Evolutionary conservation across 1,284 basidiomycete species (phyloP), one percentile per base, ranked within the genome.

Genomic region (Xanthoconium separans): DNA sequence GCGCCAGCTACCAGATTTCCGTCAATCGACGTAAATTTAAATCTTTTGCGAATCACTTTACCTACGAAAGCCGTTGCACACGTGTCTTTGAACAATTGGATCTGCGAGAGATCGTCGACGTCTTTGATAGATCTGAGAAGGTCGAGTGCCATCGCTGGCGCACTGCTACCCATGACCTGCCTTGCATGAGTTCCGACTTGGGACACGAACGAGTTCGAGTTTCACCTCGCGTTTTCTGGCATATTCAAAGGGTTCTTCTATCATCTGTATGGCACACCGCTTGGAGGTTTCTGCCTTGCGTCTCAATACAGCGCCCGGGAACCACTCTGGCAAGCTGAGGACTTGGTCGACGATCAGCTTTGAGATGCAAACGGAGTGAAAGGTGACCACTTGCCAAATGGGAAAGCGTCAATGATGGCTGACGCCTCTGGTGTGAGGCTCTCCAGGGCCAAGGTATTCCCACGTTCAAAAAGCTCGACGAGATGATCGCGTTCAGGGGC

Each of bases 51-150:
- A 5, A 34, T 0, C 16, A 11, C 43, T 64, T 57, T 39, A 66
- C 65, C 66, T 12, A 56, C 53, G 8, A 67, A 66, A 9, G 66
- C 58, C 12, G 66, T 61, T 22, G 62, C 55, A 33, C 58, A 68
- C 0, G 58, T 48, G 0, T 65, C 52, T 45, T 56, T 65, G 27
- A 57, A 31, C 16, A 56, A 41, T 47, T 57, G 55, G 37, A 57
- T 46, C 30, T 29, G 50, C 5, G 22, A 43, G 20, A 44, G 43
- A 29, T 61, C 49, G 4, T 49, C 45, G 7, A 22, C 18, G 20
- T 52, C 31, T 40, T 51, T 45, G 6, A 15, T 42, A 2, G 4
- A 3, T 37, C 39, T 54, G 47, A 62, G 39, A 27, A 61, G 45
- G 27, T 69, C 47, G 30, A 61, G 44, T 5, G 54, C 65, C 53